Base-by-base conservation (phyloP, 1,284 basidiomycete species). In the Meira nashicola region DNA sequence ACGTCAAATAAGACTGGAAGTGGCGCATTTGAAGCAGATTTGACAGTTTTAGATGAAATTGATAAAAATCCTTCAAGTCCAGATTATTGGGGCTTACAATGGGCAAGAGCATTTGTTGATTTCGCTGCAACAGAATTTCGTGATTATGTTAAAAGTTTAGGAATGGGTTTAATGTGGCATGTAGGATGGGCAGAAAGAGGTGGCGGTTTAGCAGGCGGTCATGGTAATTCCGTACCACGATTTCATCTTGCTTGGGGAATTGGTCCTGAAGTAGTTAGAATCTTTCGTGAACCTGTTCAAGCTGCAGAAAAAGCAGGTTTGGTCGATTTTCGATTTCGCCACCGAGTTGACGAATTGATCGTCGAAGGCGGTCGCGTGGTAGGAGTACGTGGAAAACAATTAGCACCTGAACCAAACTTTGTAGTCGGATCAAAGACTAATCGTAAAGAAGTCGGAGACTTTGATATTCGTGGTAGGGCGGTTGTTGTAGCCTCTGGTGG, bases 101-200 rank as follows among this genome's bases (percentile, higher is more conserved):
- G 60, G 61, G 61, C 61, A 14, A 57, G 59, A 28, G 57, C 46
- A 1, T 63, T 59, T 17, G 40, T 63, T 2, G 37, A 59, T 19
- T 63, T 63, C 56, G 61, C 61, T 21, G 23, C 40, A 17, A 39
- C 44, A 17, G 37, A 40, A 8, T 58, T 59, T 54, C 15, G 58
- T 7, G 23, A 60, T 21, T 63, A 63, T 49, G 57, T 63, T 25
- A 41, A 41, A n/a, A 37, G 55, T 14, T 40, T 63, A 47, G 61
- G 61, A 11, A 25, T 63, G 25, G 44, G 58, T 17, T 37, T 55
- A 15, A 39, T 52, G 19, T 48, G 48, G 39, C 37, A 55, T 21
- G 58, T 60, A 11, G 61, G 61, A 4, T 63, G 61, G 61, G 61
- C 61, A 19, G 61, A 63, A 58, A 53, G 61, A 39, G 61, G 61